Evolutionary conservation across 805 yeast species (phyloP), one percentile per base, ranked within the genome.

Genomic region (Pichia nanzhaoensis): DNA sequence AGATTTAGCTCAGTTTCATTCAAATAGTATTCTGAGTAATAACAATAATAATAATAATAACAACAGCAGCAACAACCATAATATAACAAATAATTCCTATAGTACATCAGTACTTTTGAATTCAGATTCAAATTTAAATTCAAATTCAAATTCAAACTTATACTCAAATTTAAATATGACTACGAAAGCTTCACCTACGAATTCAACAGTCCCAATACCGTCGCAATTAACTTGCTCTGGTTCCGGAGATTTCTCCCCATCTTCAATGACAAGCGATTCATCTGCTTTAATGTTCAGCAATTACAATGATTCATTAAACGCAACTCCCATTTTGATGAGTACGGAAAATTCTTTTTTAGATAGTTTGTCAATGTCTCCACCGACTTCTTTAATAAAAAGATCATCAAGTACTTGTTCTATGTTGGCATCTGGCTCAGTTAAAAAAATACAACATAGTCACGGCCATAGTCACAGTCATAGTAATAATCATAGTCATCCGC

Each of bases 1-100:
- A 18, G 53, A 52, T 42, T 43, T 64, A 18, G 62, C 60, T 3
- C 59, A 59, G 4, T 62, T 61, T 46, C 56, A 54, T 20, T 61
- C 66, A 2, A 66, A 63, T 18, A 60, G 62, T 8, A 38, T 38
- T 1, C 38, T 42, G 14, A 44, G 48, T 16, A 21, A 43, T 27
- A 24, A 31, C 17, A 16, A 4, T 2, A n/a, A 18, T 12, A 36
- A 16, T 18, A 16, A 5, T 2, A n/a, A 14, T 12, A 36, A 27
- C 34, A 34, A 14, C 14, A 36, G 14, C 16, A 24, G 18, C 19
- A 34, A 16, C 4, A 7, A 27, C 2, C 28, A 14, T 36, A 35
- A n/a, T 39, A n/a, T 27, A 20, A 27, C 35, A n/a, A n/a, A n/a
- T n/a, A n/a, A n/a, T n/a, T n/a, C n/a, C n/a, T n/a, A n/a, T n/a